phyloP scores from a whole-genome alignment of 208 protist species.

The Leishmania martiniquensis region DNA sequence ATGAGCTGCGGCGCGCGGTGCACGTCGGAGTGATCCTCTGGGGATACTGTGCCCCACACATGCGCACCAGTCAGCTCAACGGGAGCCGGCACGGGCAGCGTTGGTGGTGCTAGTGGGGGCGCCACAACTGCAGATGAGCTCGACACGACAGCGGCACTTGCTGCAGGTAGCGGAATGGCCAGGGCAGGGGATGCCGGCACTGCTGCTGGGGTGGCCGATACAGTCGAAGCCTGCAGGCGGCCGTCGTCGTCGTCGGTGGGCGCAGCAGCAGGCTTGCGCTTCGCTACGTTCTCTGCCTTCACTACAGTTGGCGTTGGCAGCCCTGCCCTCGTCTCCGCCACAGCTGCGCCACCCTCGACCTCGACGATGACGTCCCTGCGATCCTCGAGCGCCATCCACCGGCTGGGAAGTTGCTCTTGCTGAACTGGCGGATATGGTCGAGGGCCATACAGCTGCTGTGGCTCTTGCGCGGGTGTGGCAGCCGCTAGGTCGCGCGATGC shows the following conservation, averaged over 20 bases:
- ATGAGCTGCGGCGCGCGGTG: neutral
- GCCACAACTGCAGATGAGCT: neutral
- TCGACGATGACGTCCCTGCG: constrained; percentile 49
- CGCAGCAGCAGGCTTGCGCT: neutral
- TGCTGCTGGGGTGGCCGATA: neutral
- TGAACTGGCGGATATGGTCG: constrained; percentile 9
- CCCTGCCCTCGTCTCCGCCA: neutral
- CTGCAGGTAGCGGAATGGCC: no score
- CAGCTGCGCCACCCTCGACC: neutral
- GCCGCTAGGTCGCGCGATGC: neutral
- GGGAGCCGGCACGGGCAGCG: neutral
- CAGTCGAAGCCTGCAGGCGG: neutral
- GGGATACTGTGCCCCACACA: neutral
- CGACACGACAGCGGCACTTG: neutral
- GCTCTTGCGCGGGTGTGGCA: neutral
- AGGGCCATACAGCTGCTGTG: neutral
- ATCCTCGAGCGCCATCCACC: constrained; percentile 32
- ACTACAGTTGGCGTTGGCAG: neutral
- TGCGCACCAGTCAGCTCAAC: neutral
- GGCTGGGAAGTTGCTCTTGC: constrained; percentile 18
- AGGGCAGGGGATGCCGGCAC: no score
- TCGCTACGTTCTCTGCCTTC: neutral
- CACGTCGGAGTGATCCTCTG: neutral
- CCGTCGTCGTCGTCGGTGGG: neutral
- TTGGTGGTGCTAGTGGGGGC: neutral